Evolutionary conservation across 257 asterid species (phyloP).

Genomic region (Perilla frutescens): DNA sequence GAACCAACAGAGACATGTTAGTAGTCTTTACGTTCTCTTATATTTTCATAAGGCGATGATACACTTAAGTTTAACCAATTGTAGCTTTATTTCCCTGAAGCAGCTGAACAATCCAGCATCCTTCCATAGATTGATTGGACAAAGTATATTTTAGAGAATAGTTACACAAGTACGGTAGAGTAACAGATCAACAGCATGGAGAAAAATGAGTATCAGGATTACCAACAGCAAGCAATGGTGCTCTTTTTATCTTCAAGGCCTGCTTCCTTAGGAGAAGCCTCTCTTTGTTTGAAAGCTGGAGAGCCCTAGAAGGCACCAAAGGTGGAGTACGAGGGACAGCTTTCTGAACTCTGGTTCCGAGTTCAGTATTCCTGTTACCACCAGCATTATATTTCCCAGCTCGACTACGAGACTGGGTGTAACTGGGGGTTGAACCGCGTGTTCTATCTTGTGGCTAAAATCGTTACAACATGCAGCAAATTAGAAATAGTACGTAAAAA

Average conservation of each 20-base stretch:
- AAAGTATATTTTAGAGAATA: background rate
- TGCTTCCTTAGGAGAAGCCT: constrained; percentile 87
- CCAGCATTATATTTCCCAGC: constrained; percentile 33
- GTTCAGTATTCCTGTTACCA: constrained; percentile 39
- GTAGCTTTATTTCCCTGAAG: background rate
- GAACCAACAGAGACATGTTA: background rate
- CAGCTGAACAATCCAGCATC: background rate
- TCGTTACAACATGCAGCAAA: constrained; percentile 16
- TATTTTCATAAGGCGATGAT: background rate
- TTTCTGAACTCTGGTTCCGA: constrained; percentile 41
- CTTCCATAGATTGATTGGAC: background rate
- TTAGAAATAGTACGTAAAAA: constrained; percentile 31
- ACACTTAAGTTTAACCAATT: background rate
- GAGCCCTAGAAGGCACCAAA: constrained; percentile 40
- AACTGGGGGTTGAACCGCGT: constrained; percentile 39
- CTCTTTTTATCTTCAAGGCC: constrained; percentile 71
- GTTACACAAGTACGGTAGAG: background rate
- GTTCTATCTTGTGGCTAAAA: constrained; percentile 46
- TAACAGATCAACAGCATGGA: constrained; percentile 1
- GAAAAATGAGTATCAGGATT: constrained; percentile 37
- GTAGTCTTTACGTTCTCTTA: background rate
- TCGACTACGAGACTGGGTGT: constrained; percentile 31
- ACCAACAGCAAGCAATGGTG: constrained; percentile 85
- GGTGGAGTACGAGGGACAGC: constrained; percentile 36
- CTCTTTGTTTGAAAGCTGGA: constrained; percentile 84